Conservation (phyloP, 2,329 filamentous ascomycete genomes). For the Verticillium zaregamsianum region DNA sequence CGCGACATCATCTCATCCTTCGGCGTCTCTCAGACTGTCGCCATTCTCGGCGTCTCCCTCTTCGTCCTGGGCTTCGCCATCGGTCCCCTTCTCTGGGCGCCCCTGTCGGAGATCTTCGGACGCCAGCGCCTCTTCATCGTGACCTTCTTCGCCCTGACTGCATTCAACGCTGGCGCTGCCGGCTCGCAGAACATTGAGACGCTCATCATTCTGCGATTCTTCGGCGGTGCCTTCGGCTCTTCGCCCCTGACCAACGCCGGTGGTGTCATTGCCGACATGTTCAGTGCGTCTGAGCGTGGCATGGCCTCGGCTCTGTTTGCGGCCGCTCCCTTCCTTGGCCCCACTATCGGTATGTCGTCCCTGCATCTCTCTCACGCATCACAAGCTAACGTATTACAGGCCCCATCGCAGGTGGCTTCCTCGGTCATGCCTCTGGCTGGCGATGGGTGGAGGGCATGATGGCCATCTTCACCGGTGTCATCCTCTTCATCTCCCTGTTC, state of each 20-base stretch:
- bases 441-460: constrained; percentile 61
- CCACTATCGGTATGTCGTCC: constrained; percentile 33
- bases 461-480: constrained; percentile 54
- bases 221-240: constrained; percentile 59
- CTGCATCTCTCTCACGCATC: too few relatives aligned
- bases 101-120: constrained; percentile 60
- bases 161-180: constrained; percentile 58
- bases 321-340: constrained; percentile 60
- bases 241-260: constrained; percentile 60
- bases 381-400: constrained; percentile 16
- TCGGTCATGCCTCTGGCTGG: constrained; percentile 57
- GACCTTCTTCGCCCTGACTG: constrained; percentile 53
- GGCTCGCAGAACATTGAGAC: constrained; percentile 54
- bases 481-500: constrained; percentile 49
- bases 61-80: constrained; percentile 61
- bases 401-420: constrained; percentile 60
- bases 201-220: constrained; percentile 65
- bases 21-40: constrained; percentile 42
- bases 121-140: constrained; percentile 55
- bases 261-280: constrained; percentile 62
- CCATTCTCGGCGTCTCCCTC: constrained; percentile 58
- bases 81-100: constrained; percentile 63
- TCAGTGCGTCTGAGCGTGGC: constrained; percentile 48
- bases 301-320: constrained; percentile 57
- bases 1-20: constrained; percentile 52